These are phyloP conservation scores for Brettanomyces nanus DNA, from an alignment of 805 yeast species.

Conservation along the genomic window DNA sequence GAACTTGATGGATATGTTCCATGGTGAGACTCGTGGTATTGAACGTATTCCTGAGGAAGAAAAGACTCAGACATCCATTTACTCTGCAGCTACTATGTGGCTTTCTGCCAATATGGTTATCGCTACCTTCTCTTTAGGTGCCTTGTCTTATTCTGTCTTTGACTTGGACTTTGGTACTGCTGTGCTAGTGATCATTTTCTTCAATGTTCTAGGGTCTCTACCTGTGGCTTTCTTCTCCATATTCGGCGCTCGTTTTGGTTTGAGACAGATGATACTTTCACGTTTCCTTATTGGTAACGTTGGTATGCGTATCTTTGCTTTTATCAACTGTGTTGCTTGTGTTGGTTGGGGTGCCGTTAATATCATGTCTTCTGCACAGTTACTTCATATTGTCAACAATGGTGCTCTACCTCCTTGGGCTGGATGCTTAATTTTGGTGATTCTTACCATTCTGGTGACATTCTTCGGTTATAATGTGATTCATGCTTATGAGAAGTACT, in stretches of 20 bases:
- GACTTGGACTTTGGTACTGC: constrained; percentile 69
- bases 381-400: constrained; percentile 66
- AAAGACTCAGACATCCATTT: constrained; percentile 56
- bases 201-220: constrained; percentile 60
- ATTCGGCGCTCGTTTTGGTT: constrained; percentile 78
- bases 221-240: constrained; percentile 80
- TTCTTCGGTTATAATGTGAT: constrained; percentile 80
- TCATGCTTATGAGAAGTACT: constrained; percentile 74
- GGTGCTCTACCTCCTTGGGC: constrained; percentile 79
- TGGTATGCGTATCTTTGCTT: constrained; percentile 68
- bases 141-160: constrained; percentile 51
- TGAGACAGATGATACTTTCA: constrained; percentile 81
- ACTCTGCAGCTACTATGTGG: constrained; percentile 84
- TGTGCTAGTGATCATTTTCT: constrained; percentile 59
- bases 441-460: constrained; percentile 63
- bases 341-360: constrained; percentile 95
- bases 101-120: constrained; percentile 82
- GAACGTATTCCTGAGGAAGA: constrained; percentile 76
- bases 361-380: constrained; percentile 81
- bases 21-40: constrained; percentile 65
- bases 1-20: constrained; percentile 22
- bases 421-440: constrained; percentile 67
- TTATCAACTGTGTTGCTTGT: constrained; percentile 76
- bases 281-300: constrained; percentile 70
- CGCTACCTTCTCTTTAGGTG: constrained; percentile 77